Evolutionary conservation across 495 filamentous ascomycete genomes (phyloP).

Genomic region (Xylaria telfairii): DNA sequence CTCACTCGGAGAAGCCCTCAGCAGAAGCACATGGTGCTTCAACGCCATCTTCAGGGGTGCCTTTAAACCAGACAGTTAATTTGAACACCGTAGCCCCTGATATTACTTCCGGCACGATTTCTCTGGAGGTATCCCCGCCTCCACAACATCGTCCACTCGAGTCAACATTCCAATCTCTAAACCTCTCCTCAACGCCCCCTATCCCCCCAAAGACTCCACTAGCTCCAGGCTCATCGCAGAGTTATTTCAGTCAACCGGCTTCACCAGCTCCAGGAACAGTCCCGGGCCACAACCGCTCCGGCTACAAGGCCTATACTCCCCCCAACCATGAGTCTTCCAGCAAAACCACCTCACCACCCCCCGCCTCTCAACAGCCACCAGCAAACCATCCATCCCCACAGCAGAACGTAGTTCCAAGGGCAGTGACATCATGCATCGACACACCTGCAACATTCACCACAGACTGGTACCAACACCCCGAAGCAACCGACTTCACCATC

Average conservation of each 20-base stretch:
- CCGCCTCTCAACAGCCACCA: background rate
- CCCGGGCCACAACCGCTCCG: background rate
- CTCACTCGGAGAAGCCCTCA: background rate
- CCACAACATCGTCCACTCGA: background rate
- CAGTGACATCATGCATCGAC: conserved; percentile 31
- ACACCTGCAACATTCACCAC: conserved; percentile 26
- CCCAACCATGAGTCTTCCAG: background rate
- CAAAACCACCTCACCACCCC: background rate
- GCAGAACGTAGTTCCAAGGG: background rate
- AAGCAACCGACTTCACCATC: conserved; percentile 29
- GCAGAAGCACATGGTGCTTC: background rate
- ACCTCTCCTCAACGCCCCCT: background rate
- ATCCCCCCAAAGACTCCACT: conserved; percentile 5
- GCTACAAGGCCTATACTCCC: background rate
- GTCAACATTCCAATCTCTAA: background rate
- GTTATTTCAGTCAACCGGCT: background rate
- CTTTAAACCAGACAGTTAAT: background rate
- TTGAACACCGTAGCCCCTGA: background rate
- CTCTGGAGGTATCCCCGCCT: background rate
- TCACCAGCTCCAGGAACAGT: background rate
- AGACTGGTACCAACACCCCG: conserved; percentile 37
- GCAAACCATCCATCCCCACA: background rate
- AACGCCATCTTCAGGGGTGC: background rate
- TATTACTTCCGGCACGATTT: background rate
- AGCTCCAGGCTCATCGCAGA: background rate